phyloP scores from a whole-genome alignment of 148 eudicot genomes.

The Camellia japonica region DNA sequence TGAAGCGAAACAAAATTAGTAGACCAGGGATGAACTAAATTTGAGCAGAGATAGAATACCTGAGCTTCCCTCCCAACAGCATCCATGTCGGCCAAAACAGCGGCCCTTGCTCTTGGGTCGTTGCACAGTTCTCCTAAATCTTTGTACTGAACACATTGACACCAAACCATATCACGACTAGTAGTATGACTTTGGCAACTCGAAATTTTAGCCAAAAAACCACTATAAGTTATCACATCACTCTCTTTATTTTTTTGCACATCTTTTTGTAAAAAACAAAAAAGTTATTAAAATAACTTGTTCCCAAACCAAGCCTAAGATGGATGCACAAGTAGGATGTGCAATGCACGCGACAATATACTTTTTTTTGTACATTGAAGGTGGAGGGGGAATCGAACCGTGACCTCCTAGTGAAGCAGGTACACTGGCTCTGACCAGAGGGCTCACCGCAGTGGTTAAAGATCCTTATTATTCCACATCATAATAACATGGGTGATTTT shows the following conservation, averaged over 20 bases:
- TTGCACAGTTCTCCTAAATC: constrained; percentile 64
- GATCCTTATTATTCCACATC: not conserved
- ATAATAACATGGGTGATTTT: not conserved
- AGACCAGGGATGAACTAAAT: not conserved
- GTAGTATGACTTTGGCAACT: not conserved
- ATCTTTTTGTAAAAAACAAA: too few relatives aligned
- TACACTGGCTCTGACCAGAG: too few relatives aligned
- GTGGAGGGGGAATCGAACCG: too few relatives aligned
- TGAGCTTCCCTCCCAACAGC: constrained; percentile 73
- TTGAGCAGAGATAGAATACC: constrained; percentile 29
- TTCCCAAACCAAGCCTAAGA: too few relatives aligned
- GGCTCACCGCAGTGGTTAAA: too few relatives aligned
- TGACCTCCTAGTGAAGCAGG: too few relatives aligned
- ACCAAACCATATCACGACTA: not conserved
- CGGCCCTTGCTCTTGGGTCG: constrained; percentile 74
- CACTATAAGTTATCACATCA: too few relatives aligned
- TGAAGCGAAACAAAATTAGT: not conserved
- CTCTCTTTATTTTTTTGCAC: too few relatives aligned
- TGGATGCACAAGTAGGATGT: not conserved
- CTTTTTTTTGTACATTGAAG: too few relatives aligned
- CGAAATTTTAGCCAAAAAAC: too few relatives aligned
- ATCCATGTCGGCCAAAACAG: constrained; percentile 86
- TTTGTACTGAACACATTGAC: constrained; percentile 44
- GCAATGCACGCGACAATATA: not conserved
- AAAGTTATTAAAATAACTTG: too few relatives aligned